These are phyloP conservation scores for Gonapodya prolifera DNA, from an alignment of 192 early-diverging fungal genomes.

Conservation along the genomic window DNA sequence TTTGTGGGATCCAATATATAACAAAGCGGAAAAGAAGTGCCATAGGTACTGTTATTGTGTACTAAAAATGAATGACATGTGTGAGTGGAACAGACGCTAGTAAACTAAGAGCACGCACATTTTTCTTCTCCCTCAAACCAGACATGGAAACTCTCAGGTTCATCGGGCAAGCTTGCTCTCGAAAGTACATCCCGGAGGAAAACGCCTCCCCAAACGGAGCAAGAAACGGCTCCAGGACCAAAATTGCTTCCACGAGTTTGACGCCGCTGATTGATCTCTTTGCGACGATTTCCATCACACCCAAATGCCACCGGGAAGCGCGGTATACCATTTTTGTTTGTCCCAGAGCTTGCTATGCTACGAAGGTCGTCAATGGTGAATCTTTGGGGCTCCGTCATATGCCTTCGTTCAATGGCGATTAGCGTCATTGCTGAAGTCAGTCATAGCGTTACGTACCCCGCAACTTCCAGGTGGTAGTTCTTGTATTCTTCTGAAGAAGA, in stretches of 20 bases:
- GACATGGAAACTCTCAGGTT: slow-evolving; percentile 7
- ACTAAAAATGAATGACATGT: slow-evolving; percentile 29
- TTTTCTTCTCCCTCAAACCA: neutral
- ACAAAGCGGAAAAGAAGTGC: slow-evolving; percentile 53
- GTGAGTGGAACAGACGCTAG: neutral
- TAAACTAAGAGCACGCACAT: neutral
- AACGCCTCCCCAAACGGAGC: slow-evolving; percentile 46
- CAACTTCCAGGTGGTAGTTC: slow-evolving; percentile 25
- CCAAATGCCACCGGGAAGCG: slow-evolving; percentile 42
- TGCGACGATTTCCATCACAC: slow-evolving; percentile 54
- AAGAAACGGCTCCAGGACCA: slow-evolving; percentile 38
- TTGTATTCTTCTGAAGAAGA: slow-evolving; percentile 19
- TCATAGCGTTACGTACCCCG: slow-evolving; percentile 17
- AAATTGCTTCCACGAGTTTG: slow-evolving; percentile 48
- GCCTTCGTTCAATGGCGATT: slow-evolving; percentile 14
- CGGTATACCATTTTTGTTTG: slow-evolving; percentile 5
- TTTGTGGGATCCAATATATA: slow-evolving; percentile 50
- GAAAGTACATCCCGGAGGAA: slow-evolving; percentile 31
- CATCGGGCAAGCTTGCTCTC: neutral
- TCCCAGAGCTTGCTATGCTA: slow-evolving; percentile 23
- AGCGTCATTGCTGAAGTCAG: slow-evolving; percentile 6
- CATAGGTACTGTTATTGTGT: slow-evolving; percentile 45
- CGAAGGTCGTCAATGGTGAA: slow-evolving; percentile 25
- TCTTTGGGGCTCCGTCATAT: slow-evolving; percentile 22
- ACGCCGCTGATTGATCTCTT: slow-evolving; percentile 52